Conservation (phyloP, 23 red algal species). For the Agarophyton chilense region DNA sequence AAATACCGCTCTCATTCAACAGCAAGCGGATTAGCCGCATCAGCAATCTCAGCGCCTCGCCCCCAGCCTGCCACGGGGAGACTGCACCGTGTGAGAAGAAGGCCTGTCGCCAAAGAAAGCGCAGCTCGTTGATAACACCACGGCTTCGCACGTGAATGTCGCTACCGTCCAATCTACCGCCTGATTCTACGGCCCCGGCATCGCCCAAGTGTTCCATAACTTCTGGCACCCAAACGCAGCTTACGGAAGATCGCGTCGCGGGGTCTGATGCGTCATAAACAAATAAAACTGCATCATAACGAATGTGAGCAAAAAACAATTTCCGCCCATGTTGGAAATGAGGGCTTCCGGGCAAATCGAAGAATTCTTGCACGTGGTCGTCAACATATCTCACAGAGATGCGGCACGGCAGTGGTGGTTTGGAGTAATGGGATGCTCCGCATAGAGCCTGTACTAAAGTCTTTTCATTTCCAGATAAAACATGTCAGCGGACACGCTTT, state of each 20-base stretch:
- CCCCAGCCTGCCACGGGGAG: constrained; percentile 15
- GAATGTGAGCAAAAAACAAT: constrained; percentile 53
- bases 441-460: constrained; percentile 67
- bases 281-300: constrained; percentile 63
- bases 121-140: constrained; percentile 61
- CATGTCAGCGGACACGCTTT: neutral
- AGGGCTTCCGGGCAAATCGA: constrained; percentile 52
- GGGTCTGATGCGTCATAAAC: constrained; percentile 64
- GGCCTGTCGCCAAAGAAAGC: constrained; percentile 59
- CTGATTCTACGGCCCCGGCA: constrained; percentile 56
- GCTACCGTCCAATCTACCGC: constrained; percentile 47
- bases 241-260: constrained; percentile 54
- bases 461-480: neutral
- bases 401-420: constrained; percentile 9
- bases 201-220: constrained; percentile 67
- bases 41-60: constrained; percentile 25
- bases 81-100: constrained; percentile 52
- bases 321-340: constrained; percentile 53
- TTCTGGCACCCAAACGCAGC: constrained; percentile 60
- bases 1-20: constrained; percentile 62
- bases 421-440: constrained; percentile 33
- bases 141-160: constrained; percentile 46
- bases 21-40: constrained; percentile 33
- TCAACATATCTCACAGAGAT: constrained; percentile 46
- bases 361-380: constrained; percentile 61